Evolutionary conservation across 2,329 filamentous ascomycete genomes (phyloP), one percentile per base, ranked within the genome.

Genomic region (Nigrograna mackinnonii): DNA sequence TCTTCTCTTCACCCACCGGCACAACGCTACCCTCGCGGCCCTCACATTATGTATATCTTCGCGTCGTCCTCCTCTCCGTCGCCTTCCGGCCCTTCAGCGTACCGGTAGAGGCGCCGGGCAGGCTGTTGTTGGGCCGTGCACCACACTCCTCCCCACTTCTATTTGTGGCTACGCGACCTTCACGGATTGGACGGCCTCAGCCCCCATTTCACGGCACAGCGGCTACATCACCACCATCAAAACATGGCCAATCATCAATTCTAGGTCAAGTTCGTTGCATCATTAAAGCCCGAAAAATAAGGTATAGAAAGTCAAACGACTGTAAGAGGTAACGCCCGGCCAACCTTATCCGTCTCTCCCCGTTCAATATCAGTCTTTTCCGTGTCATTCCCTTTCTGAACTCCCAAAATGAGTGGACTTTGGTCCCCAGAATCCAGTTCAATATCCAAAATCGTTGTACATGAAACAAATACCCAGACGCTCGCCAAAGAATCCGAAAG

Each of bases 91-190:
- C n/a, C n/a, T n/a, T n/a, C n/a, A n/a, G n/a, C n/a, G n/a, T n/a
- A n/a, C n/a, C n/a, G n/a, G n/a, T n/a, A 46, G 50, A 54, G 52
- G 57, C 57, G 54, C 52, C 51, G 54, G 50, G 48, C 42, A n/a
- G 51, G 50, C 41, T 55, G 44, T 42, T 39, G 38, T 46, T 43
- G 58, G 60, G 55, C 60, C 63, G 63, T 66, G 63, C 64, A 42
- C 56, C 41, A 60, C 54, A 51, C 52, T 9, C 47, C 57, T 65
- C 53, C 57, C 56, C 56, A 57, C 57, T 64, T 60, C 59, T 65
- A 65, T 61, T 66, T 63, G 60, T 53, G 62, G 65, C 59, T 66
- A 67, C 64, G 66, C 65, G 64, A 66, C 57, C 45, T 37, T 58
- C 62, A 65, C 57, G 62, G 64, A 69, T 69, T 68, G 65, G 66